A percentile compares a stretch with the other conserved stretches of the same genome.
These are phyloP conservation scores for Erythrophleum fordii DNA, from an alignment of 306 rosid genomes.

Conservation along the genomic window DNA sequence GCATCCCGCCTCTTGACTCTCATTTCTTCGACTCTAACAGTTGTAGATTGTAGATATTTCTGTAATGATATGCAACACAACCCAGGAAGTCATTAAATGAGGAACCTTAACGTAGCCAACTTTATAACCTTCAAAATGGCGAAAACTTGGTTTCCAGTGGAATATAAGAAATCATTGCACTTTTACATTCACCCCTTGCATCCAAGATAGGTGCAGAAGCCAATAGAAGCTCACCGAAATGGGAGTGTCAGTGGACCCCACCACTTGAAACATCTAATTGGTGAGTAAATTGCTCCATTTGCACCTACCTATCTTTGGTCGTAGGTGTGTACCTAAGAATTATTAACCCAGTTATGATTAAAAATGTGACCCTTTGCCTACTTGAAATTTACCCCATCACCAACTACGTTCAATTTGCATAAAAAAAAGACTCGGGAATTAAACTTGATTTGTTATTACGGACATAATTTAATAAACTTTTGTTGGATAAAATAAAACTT, in stretches of 20 bases:
- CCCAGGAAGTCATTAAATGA: not conserved
- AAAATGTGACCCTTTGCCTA: too few relatives aligned
- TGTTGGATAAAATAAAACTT: not conserved
- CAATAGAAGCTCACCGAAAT: not conserved
- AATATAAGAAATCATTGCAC: not conserved
- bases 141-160: not conserved
- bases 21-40: slow-evolving; percentile 80
- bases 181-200: not conserved
- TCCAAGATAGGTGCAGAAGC: not conserved
- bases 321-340: too few relatives aligned
- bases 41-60: slow-evolving; percentile 79
- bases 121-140: not conserved
- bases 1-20: slow-evolving; percentile 76
- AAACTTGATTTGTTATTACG: not conserved
- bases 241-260: not conserved
- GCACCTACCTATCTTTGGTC: too few relatives aligned
- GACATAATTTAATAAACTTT: not conserved
- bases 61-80: slow-evolving; percentile 42
- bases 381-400: not conserved
- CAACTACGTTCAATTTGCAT: not conserved
- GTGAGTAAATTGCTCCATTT: too few relatives aligned
- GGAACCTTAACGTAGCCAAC: not conserved
- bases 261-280: not conserved
- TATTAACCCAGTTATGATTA: not conserved
- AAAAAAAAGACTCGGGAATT: not conserved